Evolutionary conservation across 257 asterid genomes (phyloP).

Genomic region (Przewalskia tangutica): DNA sequence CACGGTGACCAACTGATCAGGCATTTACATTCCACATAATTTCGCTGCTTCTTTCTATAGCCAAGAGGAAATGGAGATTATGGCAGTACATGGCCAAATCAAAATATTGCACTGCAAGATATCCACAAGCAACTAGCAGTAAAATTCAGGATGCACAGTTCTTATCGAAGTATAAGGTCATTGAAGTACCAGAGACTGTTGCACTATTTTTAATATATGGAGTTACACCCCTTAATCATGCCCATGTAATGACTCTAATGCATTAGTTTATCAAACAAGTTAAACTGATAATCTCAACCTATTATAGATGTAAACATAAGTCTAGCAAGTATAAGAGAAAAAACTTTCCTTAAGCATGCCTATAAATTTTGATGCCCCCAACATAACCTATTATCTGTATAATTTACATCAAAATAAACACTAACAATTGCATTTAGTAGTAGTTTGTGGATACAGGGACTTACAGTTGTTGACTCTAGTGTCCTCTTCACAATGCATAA

Average conservation of each 20-base stretch:
- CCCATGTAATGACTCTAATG: neutral
- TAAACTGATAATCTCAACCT: neutral
- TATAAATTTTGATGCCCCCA: neutral
- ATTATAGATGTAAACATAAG: neutral
- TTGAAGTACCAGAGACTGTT: neutral
- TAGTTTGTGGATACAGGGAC: slow-evolving; percentile 5
- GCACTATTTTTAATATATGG: neutral
- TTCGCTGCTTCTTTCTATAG: neutral
- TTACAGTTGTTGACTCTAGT: slow-evolving; percentile 78
- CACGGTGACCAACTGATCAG: slow-evolving; percentile 1
- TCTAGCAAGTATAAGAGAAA: neutral
- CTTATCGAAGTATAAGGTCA: neutral
- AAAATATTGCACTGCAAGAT: neutral
- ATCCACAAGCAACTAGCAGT: neutral
- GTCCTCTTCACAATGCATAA: slow-evolving; percentile 86
- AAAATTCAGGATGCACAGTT: neutral
- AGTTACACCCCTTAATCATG: neutral
- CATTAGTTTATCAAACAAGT: neutral
- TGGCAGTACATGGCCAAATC: neutral
- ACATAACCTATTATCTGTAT: neutral
- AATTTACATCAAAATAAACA: neutral
- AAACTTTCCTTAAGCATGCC: neutral
- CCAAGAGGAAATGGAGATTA: neutral
- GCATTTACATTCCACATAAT: neutral
- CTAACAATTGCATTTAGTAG: neutral